These are phyloP conservation scores for Clarireedia paspali DNA, from an alignment of 2,329 filamentous ascomycete genomes.

Conservation along the genomic window DNA sequence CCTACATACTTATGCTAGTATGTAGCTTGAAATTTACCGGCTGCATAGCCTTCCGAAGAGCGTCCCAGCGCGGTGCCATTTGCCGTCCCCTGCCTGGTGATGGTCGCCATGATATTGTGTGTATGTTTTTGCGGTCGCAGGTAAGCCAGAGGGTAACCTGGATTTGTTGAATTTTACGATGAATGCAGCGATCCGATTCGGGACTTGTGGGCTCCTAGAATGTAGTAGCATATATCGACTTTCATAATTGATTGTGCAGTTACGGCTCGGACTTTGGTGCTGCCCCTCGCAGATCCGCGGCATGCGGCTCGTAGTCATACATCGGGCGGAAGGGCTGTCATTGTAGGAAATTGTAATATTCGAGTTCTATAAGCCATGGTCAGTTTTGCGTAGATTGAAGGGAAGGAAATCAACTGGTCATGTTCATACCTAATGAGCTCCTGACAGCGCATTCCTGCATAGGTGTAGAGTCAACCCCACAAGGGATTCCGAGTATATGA, in stretches of 20 bases:
- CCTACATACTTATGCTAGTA: not conserved
- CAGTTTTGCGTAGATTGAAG: conserved; percentile 12
- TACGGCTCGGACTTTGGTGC: not conserved
- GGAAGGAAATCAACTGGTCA: conserved; percentile 12
- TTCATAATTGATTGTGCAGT: conserved; percentile 1
- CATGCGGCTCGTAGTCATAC: conserved; percentile 2
- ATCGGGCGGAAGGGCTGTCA: conserved; percentile 2
- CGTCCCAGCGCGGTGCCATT: not conserved
- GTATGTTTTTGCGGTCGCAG: not conserved
- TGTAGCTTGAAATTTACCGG: not conserved
- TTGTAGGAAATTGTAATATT: not conserved
- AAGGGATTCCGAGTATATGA: conserved; percentile 12
- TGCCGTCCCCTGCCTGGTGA: not conserved
- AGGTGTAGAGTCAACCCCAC: conserved; percentile 18
- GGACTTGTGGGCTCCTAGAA: not conserved
- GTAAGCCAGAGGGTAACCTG: not conserved
- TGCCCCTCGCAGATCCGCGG: conserved; percentile 6
- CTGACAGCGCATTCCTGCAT: conserved; percentile 26
- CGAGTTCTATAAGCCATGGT: conserved; percentile 16
- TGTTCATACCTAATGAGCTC: conserved; percentile 17
- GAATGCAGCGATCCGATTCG: not conserved
- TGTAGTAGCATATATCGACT: not conserved
- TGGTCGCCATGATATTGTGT: not conserved
- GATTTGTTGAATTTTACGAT: not conserved
- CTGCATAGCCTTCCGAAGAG: not conserved